These are phyloP conservation scores for Rhamnella rubrinervis DNA, from an alignment of 331 rosid species.

Conservation along the genomic window DNA sequence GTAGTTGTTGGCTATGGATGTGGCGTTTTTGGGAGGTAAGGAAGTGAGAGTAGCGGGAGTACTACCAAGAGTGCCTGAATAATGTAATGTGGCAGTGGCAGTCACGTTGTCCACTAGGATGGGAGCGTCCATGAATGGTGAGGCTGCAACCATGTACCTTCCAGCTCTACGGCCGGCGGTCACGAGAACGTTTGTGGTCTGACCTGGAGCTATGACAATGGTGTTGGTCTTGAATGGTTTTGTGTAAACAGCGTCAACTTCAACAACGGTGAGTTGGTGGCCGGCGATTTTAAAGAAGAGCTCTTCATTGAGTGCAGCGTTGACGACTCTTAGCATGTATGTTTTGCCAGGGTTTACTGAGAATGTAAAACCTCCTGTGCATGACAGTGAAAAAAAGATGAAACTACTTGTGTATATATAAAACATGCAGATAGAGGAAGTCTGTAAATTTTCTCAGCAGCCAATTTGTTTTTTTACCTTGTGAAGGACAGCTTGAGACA, in stretches of 20 bases:
- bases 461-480: conserved; percentile 30
- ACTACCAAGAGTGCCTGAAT: conserved; percentile 45
- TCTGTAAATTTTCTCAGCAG: too few species aligned
- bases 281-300: conserved; percentile 79
- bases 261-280: conserved; percentile 71
- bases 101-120: conserved; percentile 65
- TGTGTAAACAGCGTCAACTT: conserved; percentile 78
- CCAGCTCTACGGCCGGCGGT: conserved; percentile 42
- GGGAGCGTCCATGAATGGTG: conserved; percentile 83
- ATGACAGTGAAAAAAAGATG: neutral
- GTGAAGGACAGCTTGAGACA: conserved; percentile 42
- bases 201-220: conserved; percentile 74
- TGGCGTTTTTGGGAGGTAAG: conserved; percentile 66
- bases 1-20: conserved; percentile 49
- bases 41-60: conserved; percentile 49
- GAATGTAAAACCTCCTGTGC: conserved; percentile 45
- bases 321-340: conserved; percentile 67
- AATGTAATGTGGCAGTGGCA: conserved; percentile 63
- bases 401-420: too few species aligned
- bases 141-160: conserved; percentile 60
- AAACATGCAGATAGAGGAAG: too few species aligned
- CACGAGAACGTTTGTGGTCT: conserved; percentile 73
- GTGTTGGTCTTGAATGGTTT: conserved; percentile 66
- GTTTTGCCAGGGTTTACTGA: conserved; percentile 56
- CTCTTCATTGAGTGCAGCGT: conserved; percentile 88